A percentile compares a stretch with the other conserved stretches of the same genome.
phyloP scores from a whole-genome alignment of 2,329 filamentous ascomycete species.

The Sarocladium kiliense region DNA sequence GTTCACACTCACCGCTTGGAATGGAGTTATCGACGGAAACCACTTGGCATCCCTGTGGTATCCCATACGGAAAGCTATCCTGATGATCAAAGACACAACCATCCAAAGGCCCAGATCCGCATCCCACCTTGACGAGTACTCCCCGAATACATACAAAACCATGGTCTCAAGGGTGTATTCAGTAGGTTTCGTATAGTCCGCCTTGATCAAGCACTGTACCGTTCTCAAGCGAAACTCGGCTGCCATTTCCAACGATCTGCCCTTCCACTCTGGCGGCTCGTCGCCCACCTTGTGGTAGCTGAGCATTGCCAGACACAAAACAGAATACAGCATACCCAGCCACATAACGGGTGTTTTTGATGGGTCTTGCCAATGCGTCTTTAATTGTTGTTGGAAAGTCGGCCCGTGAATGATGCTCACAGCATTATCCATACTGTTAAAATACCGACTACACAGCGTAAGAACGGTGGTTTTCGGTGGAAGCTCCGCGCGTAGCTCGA shows the following conservation, averaged over 20 bases:
- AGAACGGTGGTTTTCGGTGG: constrained; percentile 80
- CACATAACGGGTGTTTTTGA: constrained; percentile 70
- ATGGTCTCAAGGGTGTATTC: constrained; percentile 76
- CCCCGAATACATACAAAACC: constrained; percentile 69
- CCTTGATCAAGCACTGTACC: constrained; percentile 70
- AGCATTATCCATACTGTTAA: constrained; percentile 72
- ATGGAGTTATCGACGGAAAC: constrained; percentile 66
- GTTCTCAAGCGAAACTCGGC: constrained; percentile 65
- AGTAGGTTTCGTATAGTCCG: constrained; percentile 71
- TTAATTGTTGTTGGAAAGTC: constrained; percentile 72
- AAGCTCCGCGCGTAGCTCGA: constrained; percentile 73
- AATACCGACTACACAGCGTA: constrained; percentile 81
- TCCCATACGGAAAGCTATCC: constrained; percentile 63
- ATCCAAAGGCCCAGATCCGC: constrained; percentile 64
- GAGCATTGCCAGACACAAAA: constrained; percentile 72
- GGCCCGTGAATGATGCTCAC: constrained; percentile 75
- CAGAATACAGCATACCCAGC: constrained; percentile 70
- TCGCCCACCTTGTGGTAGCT: constrained; percentile 77
- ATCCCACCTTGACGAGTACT: constrained; percentile 69
- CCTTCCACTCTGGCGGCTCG: constrained; percentile 72
- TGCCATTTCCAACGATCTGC: constrained; percentile 55
- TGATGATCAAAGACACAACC: constrained; percentile 49
- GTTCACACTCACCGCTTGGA: constrained; percentile 53
- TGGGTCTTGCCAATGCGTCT: constrained; percentile 64
- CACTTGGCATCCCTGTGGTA: constrained; percentile 75